phyloP scores from a whole-genome alignment of 495 filamentous ascomycete species.

The Xylaria cubensis region DNA sequence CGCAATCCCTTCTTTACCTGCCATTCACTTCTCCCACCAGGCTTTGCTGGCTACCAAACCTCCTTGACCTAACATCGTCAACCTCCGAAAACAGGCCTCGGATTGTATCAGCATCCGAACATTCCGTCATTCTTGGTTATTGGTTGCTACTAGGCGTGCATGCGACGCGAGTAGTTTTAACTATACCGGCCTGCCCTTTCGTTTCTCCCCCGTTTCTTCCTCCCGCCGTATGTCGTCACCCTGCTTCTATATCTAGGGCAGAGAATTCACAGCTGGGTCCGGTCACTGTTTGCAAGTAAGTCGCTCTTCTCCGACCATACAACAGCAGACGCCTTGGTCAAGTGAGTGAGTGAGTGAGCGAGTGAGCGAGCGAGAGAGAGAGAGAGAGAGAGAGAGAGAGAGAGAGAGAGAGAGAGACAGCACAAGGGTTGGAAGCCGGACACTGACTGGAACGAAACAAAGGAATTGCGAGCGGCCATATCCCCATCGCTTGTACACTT shows the following conservation, averaged over 20 bases:
- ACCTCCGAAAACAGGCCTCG: conserved; percentile 20
- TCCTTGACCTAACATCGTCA: conserved; percentile 19
- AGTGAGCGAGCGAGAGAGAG: no score
- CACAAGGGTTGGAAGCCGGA: not conserved
- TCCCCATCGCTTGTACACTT: not conserved
- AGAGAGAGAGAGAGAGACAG: not conserved
- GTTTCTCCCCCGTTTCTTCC: not conserved
- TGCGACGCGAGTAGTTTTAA: not conserved
- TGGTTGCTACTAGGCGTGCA: conserved; percentile 5
- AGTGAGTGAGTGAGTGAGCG: not conserved
- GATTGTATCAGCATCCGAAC: conserved; percentile 17
- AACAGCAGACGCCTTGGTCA: not conserved
- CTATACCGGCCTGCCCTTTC: not conserved
- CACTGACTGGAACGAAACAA: conserved; percentile 18
- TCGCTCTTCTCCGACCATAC: not conserved
- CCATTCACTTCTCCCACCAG: conserved; percentile 19
- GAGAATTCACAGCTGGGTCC: conserved; percentile 8
- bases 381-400: not conserved
- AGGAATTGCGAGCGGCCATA: conserved; percentile 7
- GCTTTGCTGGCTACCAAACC: conserved; percentile 22
- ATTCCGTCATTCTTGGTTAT: conserved; percentile 16
- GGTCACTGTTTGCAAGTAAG: conserved; percentile 11
- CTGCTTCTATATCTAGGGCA: not conserved
- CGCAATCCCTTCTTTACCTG: not conserved
- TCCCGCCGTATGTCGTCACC: conserved; percentile 14